Percentiles rank a stretch among this genome's conserved stretches.
Evolutionary conservation across 805 yeast species (phyloP).

Genomic region (Saturnispora silvae): DNA sequence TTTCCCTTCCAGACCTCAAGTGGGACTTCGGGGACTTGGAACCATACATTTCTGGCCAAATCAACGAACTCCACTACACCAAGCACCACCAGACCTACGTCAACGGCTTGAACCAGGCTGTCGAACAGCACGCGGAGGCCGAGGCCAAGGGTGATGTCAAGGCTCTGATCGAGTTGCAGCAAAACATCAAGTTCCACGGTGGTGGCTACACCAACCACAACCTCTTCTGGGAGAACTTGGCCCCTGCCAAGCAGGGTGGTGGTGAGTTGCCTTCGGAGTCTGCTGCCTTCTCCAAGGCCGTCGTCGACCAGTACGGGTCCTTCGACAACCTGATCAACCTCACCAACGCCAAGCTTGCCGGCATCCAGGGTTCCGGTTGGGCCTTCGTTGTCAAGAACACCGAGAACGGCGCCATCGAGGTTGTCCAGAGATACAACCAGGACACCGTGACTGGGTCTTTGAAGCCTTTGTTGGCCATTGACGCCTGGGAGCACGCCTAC

Average conservation of each 20-base stretch:
- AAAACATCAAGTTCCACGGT: constrained; percentile 79
- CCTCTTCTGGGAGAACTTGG: constrained; percentile 79
- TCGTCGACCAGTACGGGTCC: constrained; percentile 57
- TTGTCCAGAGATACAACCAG: constrained; percentile 76
- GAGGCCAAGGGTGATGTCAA: constrained; percentile 44
- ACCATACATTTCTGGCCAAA: constrained; percentile 77
- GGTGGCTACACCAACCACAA: constrained; percentile 87
- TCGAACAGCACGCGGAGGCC: constrained; percentile 65
- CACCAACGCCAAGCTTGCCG: constrained; percentile 67
- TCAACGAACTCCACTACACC: constrained; percentile 77
- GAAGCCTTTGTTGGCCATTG: constrained; percentile 77
- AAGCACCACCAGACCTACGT: constrained; percentile 93
- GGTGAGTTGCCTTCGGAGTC: constrained; percentile 53
- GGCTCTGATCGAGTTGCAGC: constrained; percentile 55
- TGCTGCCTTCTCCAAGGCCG: constrained; percentile 48
- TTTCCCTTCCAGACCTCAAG: constrained; percentile 69
- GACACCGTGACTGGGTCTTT: constrained; percentile 68
- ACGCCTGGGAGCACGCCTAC: constrained; percentile 96
- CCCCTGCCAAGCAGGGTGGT: constrained; percentile 68
- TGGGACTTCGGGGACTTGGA: constrained; percentile 81
- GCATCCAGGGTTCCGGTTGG: constrained; percentile 95
- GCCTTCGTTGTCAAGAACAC: constrained; percentile 80
- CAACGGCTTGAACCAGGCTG: constrained; percentile 69
- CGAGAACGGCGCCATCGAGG: constrained; percentile 63
- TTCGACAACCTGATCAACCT: constrained; percentile 53